Evolutionary conservation across 371 early-diverging fungal species (phyloP).

Genomic region (Chytridium lagenaria): DNA sequence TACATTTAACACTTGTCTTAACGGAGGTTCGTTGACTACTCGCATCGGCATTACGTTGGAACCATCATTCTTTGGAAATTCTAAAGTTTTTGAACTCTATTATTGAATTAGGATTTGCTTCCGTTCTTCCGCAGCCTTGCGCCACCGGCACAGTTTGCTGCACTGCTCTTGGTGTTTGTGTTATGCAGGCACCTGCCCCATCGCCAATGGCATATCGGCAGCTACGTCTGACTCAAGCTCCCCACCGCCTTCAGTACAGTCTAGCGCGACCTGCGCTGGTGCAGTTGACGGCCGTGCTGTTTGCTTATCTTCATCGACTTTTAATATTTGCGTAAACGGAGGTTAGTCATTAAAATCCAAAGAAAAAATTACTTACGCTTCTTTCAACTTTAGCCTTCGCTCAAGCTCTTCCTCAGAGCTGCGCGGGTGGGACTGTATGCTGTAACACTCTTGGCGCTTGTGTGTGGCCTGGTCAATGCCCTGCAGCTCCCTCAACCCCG

Average conservation of each 20-base stretch:
- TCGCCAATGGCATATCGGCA: background rate
- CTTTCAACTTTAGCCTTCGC: conserved; percentile 25
- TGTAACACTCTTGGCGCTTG: conserved; percentile 20
- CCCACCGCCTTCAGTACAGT: background rate
- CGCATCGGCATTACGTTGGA: too few relatives aligned
- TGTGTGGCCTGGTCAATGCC: background rate
- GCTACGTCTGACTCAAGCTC: background rate
- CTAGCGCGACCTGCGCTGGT: background rate
- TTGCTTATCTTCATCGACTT: conserved; percentile 1
- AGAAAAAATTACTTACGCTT: conserved; percentile 7
- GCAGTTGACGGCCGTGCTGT: background rate
- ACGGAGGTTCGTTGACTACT: too few relatives aligned
- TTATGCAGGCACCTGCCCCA: conserved; percentile 9
- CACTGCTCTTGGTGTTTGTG: background rate
- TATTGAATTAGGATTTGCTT: too few relatives aligned
- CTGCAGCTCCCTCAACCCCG: background rate
- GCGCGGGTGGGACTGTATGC: conserved; percentile 7
- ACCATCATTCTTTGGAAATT: too few relatives aligned
- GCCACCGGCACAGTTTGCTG: background rate
- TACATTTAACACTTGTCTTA: conserved; percentile 12
- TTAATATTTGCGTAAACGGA: conserved; percentile 1
- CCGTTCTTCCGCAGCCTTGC: background rate
- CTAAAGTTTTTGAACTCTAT: too few relatives aligned
- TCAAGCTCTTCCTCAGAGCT: conserved; percentile 14
- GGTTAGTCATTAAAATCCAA: background rate